phyloP scores from a whole-genome alignment of 129 eudicot species.

The Gnaphalium uliginosum region DNA sequence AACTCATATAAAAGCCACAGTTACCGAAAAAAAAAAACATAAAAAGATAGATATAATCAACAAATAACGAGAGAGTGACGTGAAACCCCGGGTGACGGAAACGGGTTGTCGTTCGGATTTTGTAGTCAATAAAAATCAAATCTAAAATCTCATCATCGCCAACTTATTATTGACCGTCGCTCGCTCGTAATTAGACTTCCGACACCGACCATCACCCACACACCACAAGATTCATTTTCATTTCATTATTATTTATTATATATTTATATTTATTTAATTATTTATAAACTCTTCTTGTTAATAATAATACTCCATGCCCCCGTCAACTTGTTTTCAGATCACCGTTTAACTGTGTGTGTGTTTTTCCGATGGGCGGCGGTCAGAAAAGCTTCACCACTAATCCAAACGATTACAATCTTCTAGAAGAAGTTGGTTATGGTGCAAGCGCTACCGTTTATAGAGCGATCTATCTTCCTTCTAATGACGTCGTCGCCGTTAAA shows the following conservation, averaged over 20 bases:
- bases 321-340: conserved; percentile 27
- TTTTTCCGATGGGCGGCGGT: conserved; percentile 39
- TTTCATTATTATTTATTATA: neutral
- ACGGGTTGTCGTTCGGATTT: neutral
- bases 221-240: neutral
- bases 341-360: neutral
- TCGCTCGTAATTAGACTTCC: neutral
- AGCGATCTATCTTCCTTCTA: conserved; percentile 81
- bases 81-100: neutral
- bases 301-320: neutral
- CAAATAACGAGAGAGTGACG: neutral
- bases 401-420: conserved; percentile 70
- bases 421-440: conserved; percentile 87
- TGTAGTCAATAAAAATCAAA: neutral
- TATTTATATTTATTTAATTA: no score
- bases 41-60: no score
- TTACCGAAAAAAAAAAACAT: no score
- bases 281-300: neutral
- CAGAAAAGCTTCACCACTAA: conserved; percentile 57
- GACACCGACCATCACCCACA: neutral
- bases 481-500: conserved; percentile 88
- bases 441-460: conserved; percentile 91
- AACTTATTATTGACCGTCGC: neutral
- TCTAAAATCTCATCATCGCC: neutral
- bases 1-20: no score